Base-by-base conservation (phyloP, 345 rosid genomes). In the Boechera stricta region DNA sequence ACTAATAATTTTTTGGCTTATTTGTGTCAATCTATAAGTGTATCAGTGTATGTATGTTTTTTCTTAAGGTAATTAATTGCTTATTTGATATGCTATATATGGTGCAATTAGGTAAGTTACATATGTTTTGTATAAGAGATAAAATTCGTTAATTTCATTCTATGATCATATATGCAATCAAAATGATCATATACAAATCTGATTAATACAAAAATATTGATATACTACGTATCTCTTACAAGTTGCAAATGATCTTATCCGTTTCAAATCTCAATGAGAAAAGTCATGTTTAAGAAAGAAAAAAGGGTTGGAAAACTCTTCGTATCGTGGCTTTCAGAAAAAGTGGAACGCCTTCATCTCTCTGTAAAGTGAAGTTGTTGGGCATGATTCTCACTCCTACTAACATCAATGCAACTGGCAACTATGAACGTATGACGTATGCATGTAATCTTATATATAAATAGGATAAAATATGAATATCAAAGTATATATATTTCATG, bases 381-480 rank as follows among this genome's bases (percentile, higher is more conserved):
- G 8, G 48, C 75, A 59, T 72, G 67, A 71, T 31, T 60, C 75
- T 33, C 59, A 60, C 67, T 58, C 59, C 75, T 61, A 71, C 44
- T 21, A 45, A 12, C 35, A 45, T 71, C 44, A 71, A 45, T 35
- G 44, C 44, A 41, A 41, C 44, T 41, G 38, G 44, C 44, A 41
- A 41, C 44, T 41, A 6, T 55, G 29, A 8, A 6, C 42, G 4
- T 57, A 45, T 33, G 56, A 71, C 58, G 47, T 45, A 15, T 72
- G 48, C 67, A 71, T 54, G 73, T 6, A 44, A 41, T 57, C 65
- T 29, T 70, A 31, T 69, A 42, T 12, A 55, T 70, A 54, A 56
- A 56, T 13, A 55, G 13, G 29, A 6, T 55, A 1, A 5, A 12
- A 31, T 45, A 36, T 47, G 36, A 57, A 70, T 8, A 28, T 41